These are phyloP conservation scores for Penicillium digitatum DNA, from an alignment of 2,329 filamentous ascomycete species.

Conservation along the genomic window DNA sequence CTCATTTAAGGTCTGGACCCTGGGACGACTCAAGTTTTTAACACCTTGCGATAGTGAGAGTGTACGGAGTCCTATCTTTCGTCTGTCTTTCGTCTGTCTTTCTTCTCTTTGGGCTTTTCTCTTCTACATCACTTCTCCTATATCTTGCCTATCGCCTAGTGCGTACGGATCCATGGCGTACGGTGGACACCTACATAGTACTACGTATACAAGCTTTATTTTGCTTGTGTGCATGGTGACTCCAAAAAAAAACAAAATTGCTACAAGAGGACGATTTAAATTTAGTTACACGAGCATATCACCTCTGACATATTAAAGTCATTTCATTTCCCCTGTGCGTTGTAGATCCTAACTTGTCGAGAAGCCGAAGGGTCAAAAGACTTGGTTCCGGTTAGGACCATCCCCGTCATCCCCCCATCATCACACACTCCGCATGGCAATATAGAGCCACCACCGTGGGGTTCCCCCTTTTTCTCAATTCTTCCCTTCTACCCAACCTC, in stretches of 20 bases:
- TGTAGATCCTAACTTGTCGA: constrained; percentile 1
- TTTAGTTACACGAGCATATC: neutral
- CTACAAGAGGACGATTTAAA: too few relatives aligned
- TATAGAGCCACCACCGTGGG: constrained; percentile 1
- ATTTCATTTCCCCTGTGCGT: neutral
- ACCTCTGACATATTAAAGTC: neutral
- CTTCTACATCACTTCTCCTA: neutral
- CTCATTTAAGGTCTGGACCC: neutral
- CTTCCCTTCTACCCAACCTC: neutral
- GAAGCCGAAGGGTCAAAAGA: constrained; percentile 5
- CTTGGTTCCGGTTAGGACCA: constrained; percentile 8
- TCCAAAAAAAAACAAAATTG: neutral
- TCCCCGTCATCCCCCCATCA: constrained; percentile 4
- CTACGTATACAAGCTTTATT: neutral
- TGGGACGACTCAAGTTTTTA: neutral
- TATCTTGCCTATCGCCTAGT: neutral
- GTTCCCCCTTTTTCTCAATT: constrained; percentile 5
- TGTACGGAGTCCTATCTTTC: neutral
- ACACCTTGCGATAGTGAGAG: neutral
- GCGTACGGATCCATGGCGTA: neutral
- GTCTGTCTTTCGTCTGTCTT: neutral
- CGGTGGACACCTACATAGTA: neutral
- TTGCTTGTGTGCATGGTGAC: neutral
- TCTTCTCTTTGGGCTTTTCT: too few relatives aligned
- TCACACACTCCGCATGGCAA: constrained; percentile 3